Evolutionary conservation across 2,329 filamentous ascomycete genomes (phyloP).

Genomic region (Sclerotinia spermophila): DNA sequence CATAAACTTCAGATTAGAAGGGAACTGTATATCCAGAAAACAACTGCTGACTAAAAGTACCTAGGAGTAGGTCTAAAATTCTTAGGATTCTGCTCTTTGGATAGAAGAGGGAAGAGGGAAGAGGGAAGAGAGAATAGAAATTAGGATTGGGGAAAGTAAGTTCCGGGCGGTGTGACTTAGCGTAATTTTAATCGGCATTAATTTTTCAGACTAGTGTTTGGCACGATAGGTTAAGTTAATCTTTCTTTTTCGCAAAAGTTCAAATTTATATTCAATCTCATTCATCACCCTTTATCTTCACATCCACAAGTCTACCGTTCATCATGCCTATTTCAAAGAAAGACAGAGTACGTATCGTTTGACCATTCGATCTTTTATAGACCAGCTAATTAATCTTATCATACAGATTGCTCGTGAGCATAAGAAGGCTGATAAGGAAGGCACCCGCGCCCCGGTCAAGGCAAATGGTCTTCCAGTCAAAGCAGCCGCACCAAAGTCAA

Average conservation of each 20-base stretch:
- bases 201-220: neutral
- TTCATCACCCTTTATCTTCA: neutral
- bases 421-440: conserved; percentile 52
- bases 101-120: too few relatives aligned
- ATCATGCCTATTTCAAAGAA: conserved; percentile 47
- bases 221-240: neutral
- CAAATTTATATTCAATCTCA: neutral
- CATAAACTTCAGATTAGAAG: neutral
- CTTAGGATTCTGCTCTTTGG: too few relatives aligned
- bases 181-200: neutral
- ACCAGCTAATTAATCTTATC: neutral
- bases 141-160: neutral
- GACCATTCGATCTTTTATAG: neutral
- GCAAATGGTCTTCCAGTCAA: conserved; percentile 54
- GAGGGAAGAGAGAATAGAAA: too few relatives aligned
- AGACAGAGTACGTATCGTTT: conserved; percentile 38
- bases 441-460: conserved; percentile 52
- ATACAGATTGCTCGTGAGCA: conserved; percentile 50
- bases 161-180: neutral
- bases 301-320: neutral
- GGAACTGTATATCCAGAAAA: neutral
- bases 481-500: conserved; percentile 49
- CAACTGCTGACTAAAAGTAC: neutral
- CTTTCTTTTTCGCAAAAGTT: conserved; percentile 11
- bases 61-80: too few relatives aligned